Conservation (phyloP, 257 asterid genomes). For the Rubia yunnanensis region DNA sequence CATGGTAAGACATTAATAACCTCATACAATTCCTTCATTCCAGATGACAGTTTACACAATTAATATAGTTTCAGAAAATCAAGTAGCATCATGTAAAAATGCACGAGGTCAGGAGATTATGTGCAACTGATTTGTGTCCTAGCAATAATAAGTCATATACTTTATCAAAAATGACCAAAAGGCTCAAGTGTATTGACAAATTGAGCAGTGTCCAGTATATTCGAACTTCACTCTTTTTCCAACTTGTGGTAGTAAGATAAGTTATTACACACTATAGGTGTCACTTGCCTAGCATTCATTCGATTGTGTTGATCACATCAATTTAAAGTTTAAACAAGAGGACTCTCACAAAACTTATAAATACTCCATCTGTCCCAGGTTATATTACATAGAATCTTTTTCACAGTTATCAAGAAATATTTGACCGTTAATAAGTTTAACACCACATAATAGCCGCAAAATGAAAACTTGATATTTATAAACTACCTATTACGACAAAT, state of each 20-base stretch:
- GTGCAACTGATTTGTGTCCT: background rate
- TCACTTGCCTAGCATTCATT: background rate
- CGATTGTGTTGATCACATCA: background rate
- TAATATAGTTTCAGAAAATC: background rate
- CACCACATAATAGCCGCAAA: too few species aligned
- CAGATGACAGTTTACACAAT: background rate
- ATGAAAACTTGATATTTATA: too few species aligned
- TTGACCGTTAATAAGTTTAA: too few species aligned
- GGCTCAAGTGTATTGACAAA: background rate
- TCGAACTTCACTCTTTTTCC: background rate
- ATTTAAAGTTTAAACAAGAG: background rate
- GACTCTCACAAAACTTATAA: background rate
- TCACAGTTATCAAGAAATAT: too few species aligned
- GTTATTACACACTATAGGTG: too few species aligned
- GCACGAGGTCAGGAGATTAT: background rate
- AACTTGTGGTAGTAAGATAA: background rate
- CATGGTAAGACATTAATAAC: slow-evolving; percentile 3
- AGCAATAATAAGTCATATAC: background rate
- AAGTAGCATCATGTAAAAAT: background rate
- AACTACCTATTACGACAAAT: too few species aligned
- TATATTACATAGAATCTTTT: too few species aligned
- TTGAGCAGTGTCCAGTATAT: background rate
- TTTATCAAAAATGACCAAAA: background rate
- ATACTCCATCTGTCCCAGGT: background rate
- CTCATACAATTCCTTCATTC: background rate